These are phyloP conservation scores for Papiliotrema flavescens DNA, from an alignment of 1,284 basidiomycete genomes.

Conservation along the genomic window DNA sequence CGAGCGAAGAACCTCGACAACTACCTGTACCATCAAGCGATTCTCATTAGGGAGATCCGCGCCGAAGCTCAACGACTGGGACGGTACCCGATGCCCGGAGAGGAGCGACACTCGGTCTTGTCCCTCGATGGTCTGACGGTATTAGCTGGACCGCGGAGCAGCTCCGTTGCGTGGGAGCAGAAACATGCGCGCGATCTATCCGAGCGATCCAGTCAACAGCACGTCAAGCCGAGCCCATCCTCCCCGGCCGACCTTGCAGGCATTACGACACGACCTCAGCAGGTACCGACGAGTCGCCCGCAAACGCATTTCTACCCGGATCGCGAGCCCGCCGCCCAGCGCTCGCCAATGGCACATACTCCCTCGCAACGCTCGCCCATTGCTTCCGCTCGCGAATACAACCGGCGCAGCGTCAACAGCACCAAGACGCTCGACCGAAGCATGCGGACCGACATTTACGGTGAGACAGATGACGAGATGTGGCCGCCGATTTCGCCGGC, in stretches of 20 bases:
- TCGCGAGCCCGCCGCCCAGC: too few relatives aligned
- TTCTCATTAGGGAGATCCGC: slow-evolving; percentile 42
- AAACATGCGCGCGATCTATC: slow-evolving; percentile 10
- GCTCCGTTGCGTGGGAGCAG: slow-evolving; percentile 13
- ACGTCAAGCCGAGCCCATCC: slow-evolving; percentile 37
- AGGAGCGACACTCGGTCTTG: slow-evolving; percentile 19
- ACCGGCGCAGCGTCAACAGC: slow-evolving; percentile 33
- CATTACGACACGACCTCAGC: slow-evolving; percentile 2
- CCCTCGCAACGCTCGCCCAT: slow-evolving; percentile 4
- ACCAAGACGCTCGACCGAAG: slow-evolving; percentile 21
- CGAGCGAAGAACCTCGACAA: slow-evolving; percentile 53
- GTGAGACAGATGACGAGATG: slow-evolving; percentile 31
- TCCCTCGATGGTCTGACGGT: slow-evolving; percentile 18
- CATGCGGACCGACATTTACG: slow-evolving; percentile 5
- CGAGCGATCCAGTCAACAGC: slow-evolving; percentile 9
- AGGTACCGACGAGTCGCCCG: slow-evolving; percentile 20
- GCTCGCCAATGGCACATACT: slow-evolving; percentile 12
- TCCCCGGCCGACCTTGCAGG: slow-evolving; percentile 36
- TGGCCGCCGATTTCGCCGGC: slow-evolving; percentile 35
- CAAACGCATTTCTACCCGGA: slow-evolving; percentile 39
- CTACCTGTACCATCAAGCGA: slow-evolving; percentile 53
- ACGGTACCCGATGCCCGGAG: slow-evolving; percentile 34
- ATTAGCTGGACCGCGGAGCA: slow-evolving; percentile 8
- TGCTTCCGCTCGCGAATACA: background rate
- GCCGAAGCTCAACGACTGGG: slow-evolving; percentile 36